Conservation (phyloP, 208 protist genomes). For the Trypanosoma vivax region DNA sequence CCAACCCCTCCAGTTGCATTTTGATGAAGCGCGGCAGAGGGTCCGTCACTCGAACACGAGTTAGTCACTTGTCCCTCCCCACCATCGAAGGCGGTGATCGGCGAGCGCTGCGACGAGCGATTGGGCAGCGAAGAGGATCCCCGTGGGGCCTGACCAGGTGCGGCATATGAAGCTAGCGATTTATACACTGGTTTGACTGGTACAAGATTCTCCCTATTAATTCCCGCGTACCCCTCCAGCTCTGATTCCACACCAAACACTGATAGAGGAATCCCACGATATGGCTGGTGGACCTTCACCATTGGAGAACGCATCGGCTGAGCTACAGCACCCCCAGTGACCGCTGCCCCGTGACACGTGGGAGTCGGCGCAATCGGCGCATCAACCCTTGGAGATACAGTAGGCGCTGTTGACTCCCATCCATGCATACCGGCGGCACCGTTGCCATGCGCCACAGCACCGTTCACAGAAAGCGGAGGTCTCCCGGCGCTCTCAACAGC, state of each 20-base stretch:
- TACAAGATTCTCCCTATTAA: conserved; percentile 11
- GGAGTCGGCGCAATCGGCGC: background rate
- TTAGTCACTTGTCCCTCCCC: conserved; percentile 4
- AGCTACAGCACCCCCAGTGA: background rate
- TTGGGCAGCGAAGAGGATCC: background rate
- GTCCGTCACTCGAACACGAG: background rate
- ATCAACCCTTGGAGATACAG: conserved; percentile 4
- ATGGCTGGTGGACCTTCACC: conserved; percentile 18
- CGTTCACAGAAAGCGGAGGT: background rate
- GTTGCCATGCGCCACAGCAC: background rate
- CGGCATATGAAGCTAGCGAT: background rate
- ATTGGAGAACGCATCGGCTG: conserved; percentile 14
- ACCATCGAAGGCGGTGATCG: conserved; percentile 13
- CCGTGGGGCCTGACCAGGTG: background rate
- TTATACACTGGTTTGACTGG: conserved; percentile 18
- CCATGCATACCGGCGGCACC: too few species aligned
- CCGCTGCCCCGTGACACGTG: background rate
- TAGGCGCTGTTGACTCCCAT: background rate
- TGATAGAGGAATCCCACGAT: conserved; percentile 12
- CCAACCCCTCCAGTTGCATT: background rate
- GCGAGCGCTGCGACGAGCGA: conserved; percentile 18
- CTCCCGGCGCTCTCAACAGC: too few species aligned
- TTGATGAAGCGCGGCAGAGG: background rate
- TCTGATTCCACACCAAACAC: conserved; percentile 23
- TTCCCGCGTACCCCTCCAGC: conserved; percentile 14